Conservation (phyloP, 2,329 filamentous ascomycete genomes). For the Coniochaeta prunicola region DNA sequence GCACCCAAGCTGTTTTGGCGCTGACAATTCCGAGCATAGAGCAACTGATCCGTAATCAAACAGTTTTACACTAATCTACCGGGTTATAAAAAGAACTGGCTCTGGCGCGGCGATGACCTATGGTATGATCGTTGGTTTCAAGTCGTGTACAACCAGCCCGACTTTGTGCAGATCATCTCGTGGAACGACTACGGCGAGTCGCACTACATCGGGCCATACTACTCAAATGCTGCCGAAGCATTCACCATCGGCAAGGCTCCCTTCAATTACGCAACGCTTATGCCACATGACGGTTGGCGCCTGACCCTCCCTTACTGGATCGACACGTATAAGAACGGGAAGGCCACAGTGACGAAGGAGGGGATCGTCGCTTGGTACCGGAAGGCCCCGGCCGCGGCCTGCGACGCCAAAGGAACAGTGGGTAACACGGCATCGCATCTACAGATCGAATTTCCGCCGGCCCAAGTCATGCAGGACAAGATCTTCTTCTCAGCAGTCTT, state of each 20-base stretch:
- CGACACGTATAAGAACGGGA: constrained; percentile 24
- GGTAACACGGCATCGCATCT: constrained; percentile 19
- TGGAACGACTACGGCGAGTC: constrained; percentile 32
- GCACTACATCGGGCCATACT: constrained; percentile 33
- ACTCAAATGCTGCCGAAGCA: not conserved
- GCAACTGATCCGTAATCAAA: no score
- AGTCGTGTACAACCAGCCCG: constrained; percentile 24
- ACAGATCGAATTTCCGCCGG: constrained; percentile 14
- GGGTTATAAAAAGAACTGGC: constrained; percentile 34
- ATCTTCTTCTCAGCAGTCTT: constrained; percentile 27
- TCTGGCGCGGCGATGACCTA: constrained; percentile 42
- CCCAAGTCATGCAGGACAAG: constrained; percentile 12
- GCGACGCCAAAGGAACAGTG: constrained; percentile 16
- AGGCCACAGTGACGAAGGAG: constrained; percentile 15
- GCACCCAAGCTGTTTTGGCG: no score
- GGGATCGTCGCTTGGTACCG: constrained; percentile 21
- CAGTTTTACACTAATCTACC: constrained; percentile 42
- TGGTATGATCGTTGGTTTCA: constrained; percentile 45
- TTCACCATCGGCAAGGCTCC: not conserved
- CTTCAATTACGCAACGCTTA: not conserved
- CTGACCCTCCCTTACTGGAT: constrained; percentile 24
- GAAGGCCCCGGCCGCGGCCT: constrained; percentile 9
- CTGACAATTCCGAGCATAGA: no score
- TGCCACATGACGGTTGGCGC: constrained; percentile 1
- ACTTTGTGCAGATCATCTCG: constrained; percentile 30